phyloP scores from a whole-genome alignment of 164 flowering plant genomes.

The Dillenia suffruticosa region DNA sequence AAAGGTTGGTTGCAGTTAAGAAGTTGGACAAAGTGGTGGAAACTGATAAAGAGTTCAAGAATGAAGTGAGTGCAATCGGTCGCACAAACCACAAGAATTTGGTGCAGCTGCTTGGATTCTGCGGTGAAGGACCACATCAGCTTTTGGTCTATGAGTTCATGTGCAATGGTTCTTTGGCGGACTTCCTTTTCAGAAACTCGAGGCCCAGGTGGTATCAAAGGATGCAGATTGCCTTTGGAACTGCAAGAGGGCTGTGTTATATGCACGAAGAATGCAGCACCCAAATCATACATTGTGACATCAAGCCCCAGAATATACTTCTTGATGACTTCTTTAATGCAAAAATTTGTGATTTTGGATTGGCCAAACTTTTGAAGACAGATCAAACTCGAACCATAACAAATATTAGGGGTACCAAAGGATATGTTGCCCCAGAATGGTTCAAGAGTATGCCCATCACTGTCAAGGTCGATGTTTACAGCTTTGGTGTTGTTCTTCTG shows the following conservation, averaged over 20 bases:
- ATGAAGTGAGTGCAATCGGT: constrained; percentile 20
- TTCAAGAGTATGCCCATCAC: constrained; percentile 21
- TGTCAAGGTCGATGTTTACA: constrained; percentile 26
- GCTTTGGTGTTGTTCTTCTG: constrained; percentile 21
- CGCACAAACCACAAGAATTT: constrained; percentile 23
- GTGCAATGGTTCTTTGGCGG: constrained; percentile 17
- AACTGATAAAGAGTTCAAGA: constrained; percentile 14
- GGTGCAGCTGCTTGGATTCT: constrained; percentile 18
- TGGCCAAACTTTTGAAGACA: constrained; percentile 19
- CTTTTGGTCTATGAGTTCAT: constrained; percentile 24
- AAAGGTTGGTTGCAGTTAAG: constrained; percentile 17
- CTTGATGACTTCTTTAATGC: constrained; percentile 12
- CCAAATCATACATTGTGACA: constrained; percentile 23
- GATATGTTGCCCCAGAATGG: constrained; percentile 27
- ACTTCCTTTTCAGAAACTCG: constrained; percentile 13
- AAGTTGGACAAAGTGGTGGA: constrained; percentile 11
- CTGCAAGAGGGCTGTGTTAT: constrained; percentile 19
- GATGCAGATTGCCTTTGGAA: constrained; percentile 14
- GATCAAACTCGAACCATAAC: constrained; percentile 18
- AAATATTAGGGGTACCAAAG: constrained; percentile 21
- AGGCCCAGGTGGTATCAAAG: constrained; percentile 18
- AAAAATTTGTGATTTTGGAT: constrained; percentile 25
- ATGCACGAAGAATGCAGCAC: constrained; percentile 20
- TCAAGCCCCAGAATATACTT: constrained; percentile 25
- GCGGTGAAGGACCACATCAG: constrained; percentile 16